These are phyloP conservation scores for Neckera pumila DNA, from an alignment of 225 moss, liverwort and hornwort species.

Conservation along the genomic window DNA sequence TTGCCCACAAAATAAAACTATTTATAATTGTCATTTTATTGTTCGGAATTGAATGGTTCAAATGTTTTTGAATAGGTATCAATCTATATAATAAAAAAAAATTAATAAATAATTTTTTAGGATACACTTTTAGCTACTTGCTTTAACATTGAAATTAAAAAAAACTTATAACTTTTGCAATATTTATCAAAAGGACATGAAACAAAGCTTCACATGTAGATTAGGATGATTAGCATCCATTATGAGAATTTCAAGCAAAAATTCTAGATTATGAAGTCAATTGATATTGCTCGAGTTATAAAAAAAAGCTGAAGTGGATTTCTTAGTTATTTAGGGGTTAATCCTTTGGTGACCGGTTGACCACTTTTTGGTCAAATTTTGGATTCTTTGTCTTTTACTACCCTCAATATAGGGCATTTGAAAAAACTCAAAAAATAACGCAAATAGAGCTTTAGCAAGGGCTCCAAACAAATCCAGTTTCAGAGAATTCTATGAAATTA, in stretches of 20 bases:
- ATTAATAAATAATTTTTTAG: neutral
- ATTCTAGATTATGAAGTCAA: neutral
- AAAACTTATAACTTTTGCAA: neutral
- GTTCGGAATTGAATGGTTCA: neutral
- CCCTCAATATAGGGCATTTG: too few species aligned
- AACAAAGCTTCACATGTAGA: neutral
- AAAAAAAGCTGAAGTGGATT: neutral
- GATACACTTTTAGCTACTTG: neutral
- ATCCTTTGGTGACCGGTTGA: too few species aligned
- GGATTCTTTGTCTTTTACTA: too few species aligned
- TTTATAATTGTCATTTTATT: neutral
- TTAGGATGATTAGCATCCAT: neutral
- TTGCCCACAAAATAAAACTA: rapidly evolving
- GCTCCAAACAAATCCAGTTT: too few species aligned
- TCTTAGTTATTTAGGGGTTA: neutral
- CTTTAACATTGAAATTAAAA: neutral
- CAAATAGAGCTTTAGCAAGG: too few species aligned
- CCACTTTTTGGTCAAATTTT: too few species aligned
- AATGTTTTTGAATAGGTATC: too few species aligned
- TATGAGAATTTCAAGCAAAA: rapidly evolving
- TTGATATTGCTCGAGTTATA: rapidly evolving
- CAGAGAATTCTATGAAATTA: too few species aligned
- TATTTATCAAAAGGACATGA: rapidly evolving
- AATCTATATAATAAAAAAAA: too few species aligned
- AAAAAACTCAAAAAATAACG: too few species aligned